Evolutionary conservation across 768 basidiomycete genomes (phyloP).

Genomic region (Auricularia cornea): DNA sequence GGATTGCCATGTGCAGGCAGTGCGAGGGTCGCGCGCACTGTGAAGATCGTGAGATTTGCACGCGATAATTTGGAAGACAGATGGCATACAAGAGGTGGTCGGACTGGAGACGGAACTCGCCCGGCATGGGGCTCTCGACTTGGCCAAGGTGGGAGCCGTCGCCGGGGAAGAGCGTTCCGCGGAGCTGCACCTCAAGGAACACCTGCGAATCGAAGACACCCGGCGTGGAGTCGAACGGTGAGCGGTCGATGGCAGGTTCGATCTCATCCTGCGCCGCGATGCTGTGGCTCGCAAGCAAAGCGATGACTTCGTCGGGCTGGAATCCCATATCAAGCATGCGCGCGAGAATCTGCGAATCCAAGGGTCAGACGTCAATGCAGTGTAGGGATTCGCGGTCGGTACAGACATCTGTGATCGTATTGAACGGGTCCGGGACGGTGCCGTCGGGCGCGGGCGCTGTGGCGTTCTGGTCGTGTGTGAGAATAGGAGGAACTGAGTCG

Average conservation of each 20-base stretch:
- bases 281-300: slow-evolving; percentile 19
- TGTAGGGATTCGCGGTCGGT: too few species aligned
- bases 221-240: slow-evolving; percentile 16
- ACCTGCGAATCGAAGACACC: slow-evolving; percentile 14
- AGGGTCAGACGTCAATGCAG: too few species aligned
- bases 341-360: slow-evolving; percentile 12
- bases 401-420: slow-evolving; percentile 8
- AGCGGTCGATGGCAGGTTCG: slow-evolving; percentile 16
- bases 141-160: slow-evolving; percentile 31
- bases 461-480: slow-evolving; percentile 9
- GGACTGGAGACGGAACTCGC: slow-evolving; percentile 39
- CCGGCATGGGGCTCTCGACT: slow-evolving; percentile 30
- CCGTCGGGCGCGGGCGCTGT: slow-evolving; percentile 12
- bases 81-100: slow-evolving; percentile 17
- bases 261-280: slow-evolving; percentile 19
- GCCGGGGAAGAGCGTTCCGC: slow-evolving; percentile 25
- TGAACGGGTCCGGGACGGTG: slow-evolving; percentile 14
- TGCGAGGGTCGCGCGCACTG: slow-evolving; percentile 29
- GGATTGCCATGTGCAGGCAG: slow-evolving; percentile 41
- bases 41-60: slow-evolving; percentile 20
- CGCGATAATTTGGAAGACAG: slow-evolving; percentile 15
- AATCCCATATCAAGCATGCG: slow-evolving; percentile 19
- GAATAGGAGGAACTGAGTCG: too few species aligned
- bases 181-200: slow-evolving; percentile 21
- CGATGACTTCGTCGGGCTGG: slow-evolving; percentile 16